phyloP scores from a whole-genome alignment of 768 basidiomycete species.

The Suillus subluteus region DNA sequence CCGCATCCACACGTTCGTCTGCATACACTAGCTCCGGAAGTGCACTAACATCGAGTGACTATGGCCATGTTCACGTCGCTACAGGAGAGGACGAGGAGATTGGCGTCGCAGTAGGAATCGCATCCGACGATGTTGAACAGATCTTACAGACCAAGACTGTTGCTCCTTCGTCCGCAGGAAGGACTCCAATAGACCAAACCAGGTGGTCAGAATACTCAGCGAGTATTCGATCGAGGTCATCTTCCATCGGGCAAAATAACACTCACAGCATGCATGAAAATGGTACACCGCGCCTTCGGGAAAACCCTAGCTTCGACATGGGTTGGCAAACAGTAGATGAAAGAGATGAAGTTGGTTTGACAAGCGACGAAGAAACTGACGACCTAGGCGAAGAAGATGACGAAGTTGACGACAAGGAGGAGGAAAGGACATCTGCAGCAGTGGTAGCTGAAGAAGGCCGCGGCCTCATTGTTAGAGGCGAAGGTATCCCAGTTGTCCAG shows the following conservation, averaged over 20 bases:
- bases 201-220: constrained; percentile 80
- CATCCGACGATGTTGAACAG: constrained; percentile 67
- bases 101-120: constrained; percentile 57
- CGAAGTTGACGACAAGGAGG: constrained; percentile 52
- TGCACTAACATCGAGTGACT: constrained; percentile 61
- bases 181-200: constrained; percentile 61
- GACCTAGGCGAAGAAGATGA: constrained; percentile 56
- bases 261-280: constrained; percentile 45
- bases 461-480: constrained; percentile 79
- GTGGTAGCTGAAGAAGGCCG: constrained; percentile 85
- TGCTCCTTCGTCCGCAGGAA: constrained; percentile 48
- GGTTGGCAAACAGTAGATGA: constrained; percentile 77
- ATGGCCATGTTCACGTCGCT: constrained; percentile 65
- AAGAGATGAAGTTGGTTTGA: constrained; percentile 63
- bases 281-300: constrained; percentile 49
- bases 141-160: constrained; percentile 57
- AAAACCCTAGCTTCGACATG: constrained; percentile 77
- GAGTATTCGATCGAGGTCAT: constrained; percentile 69
- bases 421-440: constrained; percentile 76
- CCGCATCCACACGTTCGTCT: constrained; percentile 73
- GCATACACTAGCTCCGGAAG: constrained; percentile 78
- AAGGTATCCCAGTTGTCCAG: constrained; percentile 59
- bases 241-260: constrained; percentile 58
- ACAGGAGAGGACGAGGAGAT: constrained; percentile 61
- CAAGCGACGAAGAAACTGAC: constrained; percentile 57